A percentile compares a stretch with the other conserved stretches of the same genome.
Conservation (phyloP, 2,329 filamentous ascomycete genomes). For the Penicillium glabrum region DNA sequence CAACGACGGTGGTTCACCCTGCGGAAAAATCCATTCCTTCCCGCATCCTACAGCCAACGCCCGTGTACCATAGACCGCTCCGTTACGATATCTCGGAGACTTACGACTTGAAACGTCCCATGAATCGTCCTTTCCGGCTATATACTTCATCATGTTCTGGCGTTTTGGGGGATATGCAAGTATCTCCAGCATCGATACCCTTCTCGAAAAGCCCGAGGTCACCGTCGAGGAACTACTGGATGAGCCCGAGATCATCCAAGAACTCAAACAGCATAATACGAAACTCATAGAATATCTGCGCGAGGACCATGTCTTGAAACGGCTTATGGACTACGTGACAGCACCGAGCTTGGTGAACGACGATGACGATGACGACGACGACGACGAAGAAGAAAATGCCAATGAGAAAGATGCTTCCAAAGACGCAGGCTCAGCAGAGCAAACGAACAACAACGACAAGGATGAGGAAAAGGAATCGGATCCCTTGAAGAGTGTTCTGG, state of each 20-base stretch:
- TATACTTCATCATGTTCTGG: slow-evolving; percentile 87
- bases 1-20: slow-evolving; percentile 19
- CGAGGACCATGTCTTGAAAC: slow-evolving; percentile 79
- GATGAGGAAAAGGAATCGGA: slow-evolving; percentile 41
- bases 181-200: slow-evolving; percentile 92
- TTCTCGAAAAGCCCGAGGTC: slow-evolving; percentile 93
- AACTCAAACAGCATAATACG: slow-evolving; percentile 96
- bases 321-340: slow-evolving; percentile 86
- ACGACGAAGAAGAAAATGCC: slow-evolving; percentile 55
- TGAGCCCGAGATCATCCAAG: slow-evolving; percentile 93
- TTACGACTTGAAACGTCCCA: slow-evolving; percentile 31
- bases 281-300: slow-evolving; percentile 96
- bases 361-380: slow-evolving; percentile 55
- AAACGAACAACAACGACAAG: slow-evolving; percentile 23
- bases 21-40: slow-evolving; percentile 16
- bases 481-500: slow-evolving; percentile 34
- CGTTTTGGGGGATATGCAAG: slow-evolving; percentile 98
- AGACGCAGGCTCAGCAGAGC: slow-evolving; percentile 21
- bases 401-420: slow-evolving; percentile 41
- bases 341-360: slow-evolving; percentile 63
- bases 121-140: slow-evolving; percentile 35
- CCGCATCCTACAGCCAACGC: background rate
- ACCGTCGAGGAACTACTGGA: slow-evolving; percentile 94
- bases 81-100: slow-evolving; percentile 29
- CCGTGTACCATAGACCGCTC: slow-evolving; percentile 29